These are phyloP conservation scores for Quillaja saponaria DNA, from an alignment of 306 rosid species.

Conservation along the genomic window DNA sequence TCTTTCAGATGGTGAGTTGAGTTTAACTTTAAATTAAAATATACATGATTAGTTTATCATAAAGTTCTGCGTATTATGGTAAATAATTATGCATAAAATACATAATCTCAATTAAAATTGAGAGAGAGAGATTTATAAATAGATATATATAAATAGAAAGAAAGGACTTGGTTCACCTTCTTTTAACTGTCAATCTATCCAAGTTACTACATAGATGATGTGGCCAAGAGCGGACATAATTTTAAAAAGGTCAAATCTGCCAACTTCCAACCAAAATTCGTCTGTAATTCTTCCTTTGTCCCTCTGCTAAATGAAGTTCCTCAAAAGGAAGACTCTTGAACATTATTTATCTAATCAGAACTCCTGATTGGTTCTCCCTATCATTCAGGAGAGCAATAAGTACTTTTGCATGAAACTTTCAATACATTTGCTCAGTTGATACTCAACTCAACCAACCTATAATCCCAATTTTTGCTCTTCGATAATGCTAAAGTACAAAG, in stretches of 20 bases:
- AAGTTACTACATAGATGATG: slow-evolving; percentile 4
- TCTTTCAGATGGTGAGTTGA: too few relatives aligned
- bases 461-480: neutral
- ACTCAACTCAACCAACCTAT: neutral
- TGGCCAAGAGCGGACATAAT: slow-evolving; percentile 12
- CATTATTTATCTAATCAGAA: neutral
- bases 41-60: too few relatives aligned
- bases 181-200: too few relatives aligned
- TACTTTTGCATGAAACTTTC: neutral
- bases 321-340: neutral
- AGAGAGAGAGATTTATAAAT: too few relatives aligned
- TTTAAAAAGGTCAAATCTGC: neutral
- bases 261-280: slow-evolving; percentile 14
- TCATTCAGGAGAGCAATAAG: neutral
- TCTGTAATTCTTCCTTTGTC: neutral
- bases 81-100: too few relatives aligned
- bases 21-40: too few relatives aligned
- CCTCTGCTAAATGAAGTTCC: neutral
- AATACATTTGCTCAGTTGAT: neutral
- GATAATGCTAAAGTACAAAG: neutral
- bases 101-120: too few relatives aligned
- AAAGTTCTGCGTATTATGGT: too few relatives aligned
- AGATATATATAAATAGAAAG: too few relatives aligned
- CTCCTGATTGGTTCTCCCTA: neutral
- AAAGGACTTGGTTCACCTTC: too few relatives aligned